These are phyloP conservation scores for Phlebiopsis flavidoalba DNA, from an alignment of 768 basidiomycete genomes.

Conservation along the genomic window DNA sequence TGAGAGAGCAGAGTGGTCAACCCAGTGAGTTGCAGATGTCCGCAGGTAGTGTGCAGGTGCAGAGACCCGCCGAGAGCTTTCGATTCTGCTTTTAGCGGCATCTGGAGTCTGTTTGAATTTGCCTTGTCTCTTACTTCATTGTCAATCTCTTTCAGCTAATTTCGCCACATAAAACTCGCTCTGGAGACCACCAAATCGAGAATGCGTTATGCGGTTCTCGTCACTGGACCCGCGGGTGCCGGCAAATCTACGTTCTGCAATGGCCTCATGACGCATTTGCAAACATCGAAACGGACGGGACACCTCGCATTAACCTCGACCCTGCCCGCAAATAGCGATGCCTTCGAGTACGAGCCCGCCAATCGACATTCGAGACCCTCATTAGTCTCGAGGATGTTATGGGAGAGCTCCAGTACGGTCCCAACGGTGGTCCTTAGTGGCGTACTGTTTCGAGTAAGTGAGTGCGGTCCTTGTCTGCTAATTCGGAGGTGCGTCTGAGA, in stretches of 20 bases:
- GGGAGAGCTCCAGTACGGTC: slow-evolving; percentile 91
- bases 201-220: slow-evolving; percentile 87
- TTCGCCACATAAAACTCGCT: neutral
- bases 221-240: slow-evolving; percentile 96
- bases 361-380: slow-evolving; percentile 91
- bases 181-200: neutral
- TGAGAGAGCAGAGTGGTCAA: too few species aligned
- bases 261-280: slow-evolving; percentile 86
- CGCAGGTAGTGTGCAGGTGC: neutral
- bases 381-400: slow-evolving; percentile 94
- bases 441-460: slow-evolving; percentile 99
- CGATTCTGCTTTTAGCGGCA: neutral
- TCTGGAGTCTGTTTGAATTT: slow-evolving; percentile 1
- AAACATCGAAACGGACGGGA: slow-evolving; percentile 70
- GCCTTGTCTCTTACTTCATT: neutral
- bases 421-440: slow-evolving; percentile 96
- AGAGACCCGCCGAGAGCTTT: neutral
- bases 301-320: slow-evolving; percentile 93
- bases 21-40: neutral
- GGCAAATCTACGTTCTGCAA: slow-evolving; percentile 95
- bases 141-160: neutral
- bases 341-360: slow-evolving; percentile 90
- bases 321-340: slow-evolving; percentile 81
- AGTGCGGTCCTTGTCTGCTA: slow-evolving; percentile 30
- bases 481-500: neutral